These are phyloP conservation scores for Cytospora mali DNA, from an alignment of 2,329 filamentous ascomycete species.

Conservation along the genomic window DNA sequence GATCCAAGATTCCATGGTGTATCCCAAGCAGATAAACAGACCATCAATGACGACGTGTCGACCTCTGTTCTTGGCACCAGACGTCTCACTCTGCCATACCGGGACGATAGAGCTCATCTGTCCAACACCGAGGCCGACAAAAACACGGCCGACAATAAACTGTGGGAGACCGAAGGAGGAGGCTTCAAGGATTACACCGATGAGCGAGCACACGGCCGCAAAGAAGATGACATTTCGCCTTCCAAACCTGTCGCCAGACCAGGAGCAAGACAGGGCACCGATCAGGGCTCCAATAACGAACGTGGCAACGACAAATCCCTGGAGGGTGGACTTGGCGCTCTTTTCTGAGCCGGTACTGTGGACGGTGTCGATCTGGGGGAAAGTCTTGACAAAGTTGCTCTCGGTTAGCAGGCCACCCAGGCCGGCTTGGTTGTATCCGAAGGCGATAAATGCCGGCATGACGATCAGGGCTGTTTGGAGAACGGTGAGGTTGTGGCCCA, in stretches of 20 bases:
- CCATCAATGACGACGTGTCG: constrained; percentile 32
- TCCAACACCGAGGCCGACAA: constrained; percentile 51
- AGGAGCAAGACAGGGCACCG: constrained; percentile 32
- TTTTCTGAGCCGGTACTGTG: constrained; percentile 45
- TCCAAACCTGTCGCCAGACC: constrained; percentile 51
- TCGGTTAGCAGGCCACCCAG: constrained; percentile 46
- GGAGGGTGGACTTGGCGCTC: constrained; percentile 40
- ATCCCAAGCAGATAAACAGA: constrained; percentile 28
- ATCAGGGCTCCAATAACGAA: constrained; percentile 32
- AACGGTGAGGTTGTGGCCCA: constrained; percentile 28
- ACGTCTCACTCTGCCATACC: constrained; percentile 34
- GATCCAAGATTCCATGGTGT: constrained; percentile 30
- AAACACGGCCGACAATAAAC: constrained; percentile 53
- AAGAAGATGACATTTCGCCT: constrained; percentile 53
- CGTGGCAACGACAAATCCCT: constrained; percentile 33
- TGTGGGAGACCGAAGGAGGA: constrained; percentile 50
- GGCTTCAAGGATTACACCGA: constrained; percentile 51
- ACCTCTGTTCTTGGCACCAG: constrained; percentile 31
- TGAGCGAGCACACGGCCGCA: constrained; percentile 50
- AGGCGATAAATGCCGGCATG: constrained; percentile 45
- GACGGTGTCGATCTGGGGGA: constrained; percentile 53
- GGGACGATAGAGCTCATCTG: constrained; percentile 51
- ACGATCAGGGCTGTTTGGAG: constrained; percentile 29
- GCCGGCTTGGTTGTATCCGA: constrained; percentile 55
- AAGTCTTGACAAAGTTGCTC: constrained; percentile 44